Base-by-base conservation (phyloP, 805 yeast genomes). In the Kuraishia borneana region DNA sequence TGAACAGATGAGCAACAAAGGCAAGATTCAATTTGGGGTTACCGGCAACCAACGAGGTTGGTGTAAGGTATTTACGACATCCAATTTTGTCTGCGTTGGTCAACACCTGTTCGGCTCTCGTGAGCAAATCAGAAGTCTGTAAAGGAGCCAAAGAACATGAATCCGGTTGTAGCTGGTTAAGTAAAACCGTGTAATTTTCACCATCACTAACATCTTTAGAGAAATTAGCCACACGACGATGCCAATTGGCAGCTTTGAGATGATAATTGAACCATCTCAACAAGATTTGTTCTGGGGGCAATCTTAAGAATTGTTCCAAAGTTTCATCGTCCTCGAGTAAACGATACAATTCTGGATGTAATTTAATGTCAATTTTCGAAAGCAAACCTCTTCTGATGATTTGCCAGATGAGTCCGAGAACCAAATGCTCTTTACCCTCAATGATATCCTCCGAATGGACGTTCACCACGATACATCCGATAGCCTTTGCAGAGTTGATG, bases 251-350 rank as follows among this genome's bases (percentile, higher is more conserved):
- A 39, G 89, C 89, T 51, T 83, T 84, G 56, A 92, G 72, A 50
- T 92, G 98, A 60, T 78, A 92, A 57, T 92, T 92, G 69, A 92
- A 84, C 98, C 98, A 92, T 58, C 98, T 81, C 45, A 92, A 65
- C 54, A 92, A 70, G 41, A 92, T 92, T 60, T 92, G 94, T 68
- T 92, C 98, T 39, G 98, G 98, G 35, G 98, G 95, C 39, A 92
- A 71, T 55, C 98, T 78, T 58, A 92, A 68, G 56, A 92, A 92
- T 61, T 92, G 96, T 60, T 92, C 98, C 38, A 92, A 67, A 30
- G 97, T 92, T 62, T 92, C 98, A 56, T 89, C 97, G 26, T 89
- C 96, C 53, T 88, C 96, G 42, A 92, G 68, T 42, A 92, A 63
- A 48, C 98, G 81, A 61, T 92, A 92, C 53, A 92, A 72, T 59